A percentile compares a stretch with the other conserved stretches of the same genome.
Conservation (phyloP, 2,329 filamentous ascomycete species). For the Lasiodiplodia theobromae region DNA sequence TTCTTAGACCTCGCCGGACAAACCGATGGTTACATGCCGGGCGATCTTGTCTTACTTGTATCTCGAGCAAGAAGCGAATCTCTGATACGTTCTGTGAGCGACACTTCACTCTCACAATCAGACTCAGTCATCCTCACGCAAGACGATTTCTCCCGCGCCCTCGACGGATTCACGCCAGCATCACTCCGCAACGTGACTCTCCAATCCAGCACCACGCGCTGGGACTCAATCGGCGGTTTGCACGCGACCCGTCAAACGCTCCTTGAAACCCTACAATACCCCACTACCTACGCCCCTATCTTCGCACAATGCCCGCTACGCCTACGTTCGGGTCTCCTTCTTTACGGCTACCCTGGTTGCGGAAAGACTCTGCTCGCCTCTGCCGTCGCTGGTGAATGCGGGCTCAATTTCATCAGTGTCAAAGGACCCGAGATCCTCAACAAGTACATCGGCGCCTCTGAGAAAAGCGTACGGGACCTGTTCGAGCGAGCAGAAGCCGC, state of each 20-base stretch:
- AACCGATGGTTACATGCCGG: slow-evolving; percentile 98
- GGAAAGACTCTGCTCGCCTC: slow-evolving; percentile 96
- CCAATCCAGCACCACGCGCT: slow-evolving; percentile 91
- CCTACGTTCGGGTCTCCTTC: slow-evolving; percentile 87
- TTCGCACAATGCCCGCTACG: slow-evolving; percentile 95
- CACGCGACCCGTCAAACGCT: slow-evolving; percentile 87
- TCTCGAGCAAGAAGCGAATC: slow-evolving; percentile 90
- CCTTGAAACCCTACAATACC: slow-evolving; percentile 93
- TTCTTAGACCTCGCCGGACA: slow-evolving; percentile 91
- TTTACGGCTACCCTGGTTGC: slow-evolving; percentile 95
- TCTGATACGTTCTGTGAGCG: slow-evolving; percentile 78
- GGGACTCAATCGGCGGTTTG: slow-evolving; percentile 89
- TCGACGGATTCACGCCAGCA: slow-evolving; percentile 92
- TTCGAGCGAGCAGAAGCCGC: slow-evolving; percentile 93
- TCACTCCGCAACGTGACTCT: slow-evolving; percentile 93
- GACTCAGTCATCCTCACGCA: slow-evolving; percentile 67
- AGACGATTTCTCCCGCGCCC: slow-evolving; percentile 80
- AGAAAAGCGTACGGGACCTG: slow-evolving; percentile 93
- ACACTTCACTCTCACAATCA: slow-evolving; percentile 38
- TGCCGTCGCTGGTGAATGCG: slow-evolving; percentile 96
- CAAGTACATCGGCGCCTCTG: slow-evolving; percentile 97
- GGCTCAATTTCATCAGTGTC: slow-evolving; percentile 97
- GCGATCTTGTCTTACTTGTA: slow-evolving; percentile 85
- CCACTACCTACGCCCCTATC: slow-evolving; percentile 96
- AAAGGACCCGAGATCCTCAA: slow-evolving; percentile 98